Evolutionary conservation across 1,284 basidiomycete genomes (phyloP), one percentile per base, ranked within the genome.

Genomic region (Cryptococcus sp.): DNA sequence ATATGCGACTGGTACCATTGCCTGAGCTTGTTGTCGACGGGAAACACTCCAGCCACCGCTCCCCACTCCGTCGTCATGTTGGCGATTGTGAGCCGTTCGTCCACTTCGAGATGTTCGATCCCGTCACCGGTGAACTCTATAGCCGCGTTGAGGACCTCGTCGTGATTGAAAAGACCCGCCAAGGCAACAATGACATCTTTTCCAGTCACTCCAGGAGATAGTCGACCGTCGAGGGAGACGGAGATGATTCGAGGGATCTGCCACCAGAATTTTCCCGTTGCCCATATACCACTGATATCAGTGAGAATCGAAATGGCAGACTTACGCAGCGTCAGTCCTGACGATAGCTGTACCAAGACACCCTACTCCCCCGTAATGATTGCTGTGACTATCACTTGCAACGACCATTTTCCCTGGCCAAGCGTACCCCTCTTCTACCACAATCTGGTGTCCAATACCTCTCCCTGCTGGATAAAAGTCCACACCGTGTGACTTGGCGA

Each of bases 61-160:
- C 94, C 94, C 94, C 94, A 99, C 71, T 99, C 94, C 16, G 95
- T 98, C 3, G 94, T 97, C 94, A 98, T 98, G 72, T 95, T 95
- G 28, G 91, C 79, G 56, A 98, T 97, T 0, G 94, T 94, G 45
- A 99, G 78, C 31, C 94, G 81, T 65, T 98, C 92, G 66, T 99
- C 94, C 38, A 99, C 80, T 0, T 82, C 76, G 37, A 99, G 77
- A 28, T 82, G 79, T 22, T 79, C 66, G n/a, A 97, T 78, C 19
- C 94, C 95, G 31, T 87, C 83, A n/a, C 94, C 94, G 2, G 85
- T 84, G 73, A 99, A 99, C 71, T 99, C 95, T 70, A 99, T 87
- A 2, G 94, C 94, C n/a, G 87, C 86, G 65, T 99, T 99, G 40
- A 99, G 79, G 3, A 98, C 95, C 71, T 98, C 90, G 71, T 98